Base-by-base conservation (phyloP, 257 asterid species). In the Capsicum rhomboideum region DNA sequence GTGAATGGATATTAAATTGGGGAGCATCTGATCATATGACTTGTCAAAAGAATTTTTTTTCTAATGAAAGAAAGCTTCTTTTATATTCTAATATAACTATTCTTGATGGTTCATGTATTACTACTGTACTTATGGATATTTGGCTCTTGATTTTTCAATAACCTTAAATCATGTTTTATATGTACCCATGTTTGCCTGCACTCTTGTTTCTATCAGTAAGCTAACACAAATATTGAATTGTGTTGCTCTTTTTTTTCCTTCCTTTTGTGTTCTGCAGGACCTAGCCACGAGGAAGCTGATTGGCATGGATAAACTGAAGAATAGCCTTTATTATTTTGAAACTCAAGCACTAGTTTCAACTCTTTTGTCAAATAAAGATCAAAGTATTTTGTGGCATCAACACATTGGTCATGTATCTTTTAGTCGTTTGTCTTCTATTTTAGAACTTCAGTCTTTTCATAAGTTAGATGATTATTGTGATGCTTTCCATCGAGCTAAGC, bases 1-100 rank as follows among this genome's bases (percentile, higher is more conserved):
- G 4, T 68, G 58, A 69, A 10, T 69, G 46, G 29, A 69, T 82
- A 4, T 72, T 83, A n/a, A 77, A 83, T 56, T 83, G 26, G 4
- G 77, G 82, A 21, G 82, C 26, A 0, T 83, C 78, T 23, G 42
- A 83, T 26, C 78, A 59, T 58, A 74, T 83, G 55, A 83, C 78
- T 4, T 74, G 64, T 6, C 40, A 28, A 3, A 28, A 28, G 72
- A 64, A 26, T 13, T 64, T 52, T 28, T 0, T 13, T 2, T 12
- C 72, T 64, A 28, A 64, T 64, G 72, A 64, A 13, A 28, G 42
- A 28, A 64, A 64, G 1, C 42, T 64, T 64, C 17, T 63, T 7
- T 26, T 63, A 10, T 2, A 64, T 64, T 64, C 72, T 28, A 13
- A 6, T 64, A 75, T 58, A 10, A 83, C 16, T 13, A 83, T 75